Evolutionary conservation across 495 filamentous ascomycete genomes (phyloP), one percentile per base, ranked within the genome.

Genomic region (Hyaloscypha variabilis): DNA sequence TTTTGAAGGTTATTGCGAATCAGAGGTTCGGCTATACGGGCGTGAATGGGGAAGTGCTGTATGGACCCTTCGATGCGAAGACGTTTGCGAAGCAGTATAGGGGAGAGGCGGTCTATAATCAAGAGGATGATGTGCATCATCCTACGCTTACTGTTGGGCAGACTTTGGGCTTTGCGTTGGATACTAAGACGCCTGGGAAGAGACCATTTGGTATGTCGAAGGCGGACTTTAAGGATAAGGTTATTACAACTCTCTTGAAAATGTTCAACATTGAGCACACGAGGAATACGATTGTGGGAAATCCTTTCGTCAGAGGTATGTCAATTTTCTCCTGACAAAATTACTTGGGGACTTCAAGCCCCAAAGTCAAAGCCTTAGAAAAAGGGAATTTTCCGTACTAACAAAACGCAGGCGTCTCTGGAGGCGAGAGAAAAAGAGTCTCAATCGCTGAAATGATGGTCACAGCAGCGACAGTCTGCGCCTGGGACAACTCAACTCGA

Each of bases 401-500:
- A 58, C n/a, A 34, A 21, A n/a, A 25, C 8, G 6, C 14, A 54
- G 51, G 90, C 56, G 81, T 93, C 10, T 88, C 84, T 17, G 90
- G 90, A 21, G 90, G 90, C 31, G 90, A 92, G 72, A 88, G 88
- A 74, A 91, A 91, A 71, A 80, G 90, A 66, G 88, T 91, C 21
- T 86, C 82, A 11, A 93, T 95, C 68, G 88, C 90, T 2, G 92
- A 95, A 68, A 81, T 82, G 25, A 83, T 84, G 19, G 77, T 93
- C 23, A 88, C 85, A 42, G 81, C 82, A 10, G 84, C 84, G 21
- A 86, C 88, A 0, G 76, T 95, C 10, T 89, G 90, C 68, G 91
- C 89, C 76, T 96, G 91, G 91, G 92, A 95, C 70, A 91, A 91
- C 76, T 91, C 87, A 64, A 94, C 92, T 8, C 81, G 91, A 73